Evolutionary conservation across 1,284 basidiomycete genomes (phyloP), one percentile per base, ranked within the genome.

Genomic region (Cryptococcus sp.): DNA sequence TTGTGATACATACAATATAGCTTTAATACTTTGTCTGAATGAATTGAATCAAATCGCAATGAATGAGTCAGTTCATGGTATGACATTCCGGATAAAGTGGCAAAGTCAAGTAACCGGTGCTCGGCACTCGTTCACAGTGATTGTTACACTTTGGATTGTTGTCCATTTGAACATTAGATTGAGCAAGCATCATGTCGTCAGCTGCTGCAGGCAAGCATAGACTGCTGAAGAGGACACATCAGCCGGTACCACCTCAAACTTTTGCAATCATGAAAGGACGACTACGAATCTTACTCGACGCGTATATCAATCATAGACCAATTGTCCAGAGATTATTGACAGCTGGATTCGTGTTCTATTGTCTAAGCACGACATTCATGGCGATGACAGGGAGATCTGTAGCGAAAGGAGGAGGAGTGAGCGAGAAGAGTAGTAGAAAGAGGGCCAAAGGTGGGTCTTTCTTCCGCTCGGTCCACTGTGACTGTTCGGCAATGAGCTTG

Each of bases 321-420:
- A 66, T 82, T 37, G 78, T 90, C 50, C 89, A 92, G 71, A 83
- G 83, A 38, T 63, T 80, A 31, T 78, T 92, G 15, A 90, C 73
- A 1, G 67, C 66, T 23, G 68, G 65, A 1, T 76, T 76, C 49
- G 74, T 74, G 30, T 45, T 67, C 13, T 76, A 74, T 54, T 73
- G 71, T 46, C 36, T 76, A n/a, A 65, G 63, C 2, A 60, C 61
- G 0, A 71, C 74, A 31, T 68, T 58, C 30, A 49, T 55, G 7
- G 59, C 64, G 31, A 41, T 74, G 46, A 65, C 66, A 8, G 74
- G 74, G 4, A 52, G 60, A 51, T 58, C 65, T 4, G 53, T 44
- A 1, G 63, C 61, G 10, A 48, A 33, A 5, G 48, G 59, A 37
- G 34, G 48, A 55, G 49, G 13, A 46, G 49, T 15, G 47, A 50